Conservation (phyloP, 768 basidiomycete species). For the Candolleomyces aberdarensis region DNA sequence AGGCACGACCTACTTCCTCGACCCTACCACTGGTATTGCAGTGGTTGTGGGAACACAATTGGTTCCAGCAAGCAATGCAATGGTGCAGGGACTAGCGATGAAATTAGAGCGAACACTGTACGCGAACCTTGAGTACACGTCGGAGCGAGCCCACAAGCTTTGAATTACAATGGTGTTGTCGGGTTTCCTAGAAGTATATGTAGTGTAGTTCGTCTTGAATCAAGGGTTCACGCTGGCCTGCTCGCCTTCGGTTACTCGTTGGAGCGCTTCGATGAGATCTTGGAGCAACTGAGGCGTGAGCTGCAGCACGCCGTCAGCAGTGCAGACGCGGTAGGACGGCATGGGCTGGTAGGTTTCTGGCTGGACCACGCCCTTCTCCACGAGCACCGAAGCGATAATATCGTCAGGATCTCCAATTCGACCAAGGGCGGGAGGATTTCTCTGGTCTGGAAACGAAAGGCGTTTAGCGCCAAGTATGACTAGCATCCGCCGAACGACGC, state of each 20-base stretch:
- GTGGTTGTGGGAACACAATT: conserved; percentile 33
- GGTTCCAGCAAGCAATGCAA: conserved; percentile 21
- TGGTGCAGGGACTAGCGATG: conserved; percentile 16
- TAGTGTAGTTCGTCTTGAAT: too few species aligned
- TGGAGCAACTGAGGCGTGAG: conserved; percentile 60
- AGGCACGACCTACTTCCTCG: conserved; percentile 30
- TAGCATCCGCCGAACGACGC: conserved; percentile 4
- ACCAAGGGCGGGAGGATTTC: conserved; percentile 72
- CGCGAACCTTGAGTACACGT: conserved; percentile 7
- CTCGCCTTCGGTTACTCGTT: not conserved
- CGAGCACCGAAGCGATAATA: conserved; percentile 73
- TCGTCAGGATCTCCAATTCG: conserved; percentile 83
- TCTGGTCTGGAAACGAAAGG: conserved; percentile 47
- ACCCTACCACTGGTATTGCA: conserved; percentile 32
- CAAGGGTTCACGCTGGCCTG: not conserved
- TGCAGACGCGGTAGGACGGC: conserved; percentile 82
- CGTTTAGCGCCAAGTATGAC: not conserved
- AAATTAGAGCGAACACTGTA: conserved; percentile 27
- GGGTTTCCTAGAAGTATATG: not conserved
- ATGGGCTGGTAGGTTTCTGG: conserved; percentile 77
- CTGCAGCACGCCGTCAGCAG: conserved; percentile 60
- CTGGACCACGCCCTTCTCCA: conserved; percentile 62
- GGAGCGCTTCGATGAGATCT: not conserved
- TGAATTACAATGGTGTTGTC: not conserved
- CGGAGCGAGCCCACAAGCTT: not conserved